Base-by-base conservation (phyloP, 2,329 filamentous ascomycete genomes). In the Cercospora nicotianae region DNA sequence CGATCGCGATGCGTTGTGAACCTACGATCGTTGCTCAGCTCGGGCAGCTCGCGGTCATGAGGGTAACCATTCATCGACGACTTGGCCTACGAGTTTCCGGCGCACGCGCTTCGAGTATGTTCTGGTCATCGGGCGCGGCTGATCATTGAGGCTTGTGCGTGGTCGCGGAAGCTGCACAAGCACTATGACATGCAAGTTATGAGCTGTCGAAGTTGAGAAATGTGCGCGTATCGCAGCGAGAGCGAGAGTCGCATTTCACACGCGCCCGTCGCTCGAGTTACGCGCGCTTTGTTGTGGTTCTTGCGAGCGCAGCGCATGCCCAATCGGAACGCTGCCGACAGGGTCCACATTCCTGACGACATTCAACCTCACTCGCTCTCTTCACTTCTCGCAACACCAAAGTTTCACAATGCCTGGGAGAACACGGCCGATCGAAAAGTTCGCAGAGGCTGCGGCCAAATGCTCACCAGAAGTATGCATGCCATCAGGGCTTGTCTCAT, bases 351-450 rank as follows among this genome's bases (percentile, higher is more conserved):
- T 26, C 55, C 61, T 64, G 60, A 67, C 33, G 65, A 63, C 65
- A 57, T 58, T 10, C 39, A 2, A 53, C 48, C 13, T 31, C 39
- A 48, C 23, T 28, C 20, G 20, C 60, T n/a, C 53, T 8, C 42
- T 51, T 61, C 51, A 48, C 9, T 31, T 68, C 30, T 23, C n/a
- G 28, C 48, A 23, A 33, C 42, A 62, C 26, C 57, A 30, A 36
- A 42, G 75, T 3, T 51, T 3, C 45, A 76, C n/a, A 31, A 79
- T 79, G 77, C 71, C 84, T 3, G 79, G 78, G 65, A 82, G 84
- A 70, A 86, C 83, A 67, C 83, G 89, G 69, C 90, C 90, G 23
- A 87, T 92, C 70, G 88, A 91, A 75, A 91, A 89, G 72, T 86
- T 92, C 74, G 89, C 89, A 16, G 83, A 86, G 69, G 88, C 89